Evolutionary conservation across 2,329 filamentous ascomycete species (phyloP).

Genomic region (Pestalotiopsis sp.): DNA sequence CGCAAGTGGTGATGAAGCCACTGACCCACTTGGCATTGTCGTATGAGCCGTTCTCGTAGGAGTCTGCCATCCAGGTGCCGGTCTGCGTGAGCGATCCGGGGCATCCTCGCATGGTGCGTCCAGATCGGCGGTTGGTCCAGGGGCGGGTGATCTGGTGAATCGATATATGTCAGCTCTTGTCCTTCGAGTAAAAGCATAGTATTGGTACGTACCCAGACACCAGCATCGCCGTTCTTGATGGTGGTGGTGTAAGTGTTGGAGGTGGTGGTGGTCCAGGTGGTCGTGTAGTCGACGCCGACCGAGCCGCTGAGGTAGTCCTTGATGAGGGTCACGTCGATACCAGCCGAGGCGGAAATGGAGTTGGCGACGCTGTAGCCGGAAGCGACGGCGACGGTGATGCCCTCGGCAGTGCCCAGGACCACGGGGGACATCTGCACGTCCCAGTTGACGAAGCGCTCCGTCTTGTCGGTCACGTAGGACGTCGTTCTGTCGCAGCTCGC

Average conservation of each 20-base stretch:
- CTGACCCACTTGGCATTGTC: slow-evolving; percentile 5
- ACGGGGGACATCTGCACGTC: slow-evolving; percentile 8
- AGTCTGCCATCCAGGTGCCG: slow-evolving; percentile 3
- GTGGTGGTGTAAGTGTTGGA: slow-evolving; percentile 3
- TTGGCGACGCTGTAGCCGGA: slow-evolving; percentile 5
- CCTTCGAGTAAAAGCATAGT: neutral
- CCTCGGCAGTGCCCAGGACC: neutral
- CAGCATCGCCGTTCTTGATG: slow-evolving; percentile 3
- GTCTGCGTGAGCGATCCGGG: neutral
- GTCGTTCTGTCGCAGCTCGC: neutral
- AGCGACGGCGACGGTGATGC: neutral
- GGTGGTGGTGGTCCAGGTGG: slow-evolving; percentile 2
- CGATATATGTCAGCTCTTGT: neutral
- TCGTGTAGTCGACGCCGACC: neutral
- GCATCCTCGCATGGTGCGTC: slow-evolving; percentile 2
- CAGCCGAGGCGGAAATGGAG: neutral
- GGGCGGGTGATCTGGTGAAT: neutral
- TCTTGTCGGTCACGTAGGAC: slow-evolving; percentile 2
- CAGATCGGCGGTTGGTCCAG: slow-evolving; percentile 1
- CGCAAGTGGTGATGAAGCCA: slow-evolving; percentile 2
- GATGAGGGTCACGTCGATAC: neutral
- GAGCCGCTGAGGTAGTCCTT: slow-evolving; percentile 2
- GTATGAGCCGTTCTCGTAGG: neutral
- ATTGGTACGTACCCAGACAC: neutral
- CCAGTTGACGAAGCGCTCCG: slow-evolving; percentile 7